Base-by-base conservation (phyloP, 495 filamentous ascomycete species). In the Tuber indicum region DNA sequence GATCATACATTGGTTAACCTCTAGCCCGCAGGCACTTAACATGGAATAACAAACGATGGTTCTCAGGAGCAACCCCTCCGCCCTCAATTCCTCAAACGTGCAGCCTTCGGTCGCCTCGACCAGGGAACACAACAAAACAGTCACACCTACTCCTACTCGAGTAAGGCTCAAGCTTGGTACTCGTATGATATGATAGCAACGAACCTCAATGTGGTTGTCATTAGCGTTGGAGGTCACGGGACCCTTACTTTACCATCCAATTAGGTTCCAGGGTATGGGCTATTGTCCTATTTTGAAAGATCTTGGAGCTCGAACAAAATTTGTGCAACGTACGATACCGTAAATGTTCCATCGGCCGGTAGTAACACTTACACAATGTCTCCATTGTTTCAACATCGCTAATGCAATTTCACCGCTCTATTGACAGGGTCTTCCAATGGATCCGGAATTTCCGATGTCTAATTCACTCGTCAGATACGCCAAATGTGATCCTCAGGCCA, bases 361-460 rank as follows among this genome's bases (percentile, higher is more conserved):
- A 36, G 58, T 17, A 62, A 32, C 52, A 66, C 26, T 36, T 66
- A 66, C 58, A 66, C 26, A 62, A 32, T 62, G n/a, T 62, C 26
- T 32, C 58, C 58, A 66, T 66, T 66, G 58, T 66, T 66, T 66
- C 58, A 66, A 66, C 26, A 66, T 36, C 32, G 14, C 58, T 66
- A 8, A 66, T 66, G 26, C 58, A 66, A 66, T 66, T 16, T 26
- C 32, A 19, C 58, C 12, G 26, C 58, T 66, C 26, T 36, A 32
- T 66, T 36, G 4, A 36, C 26, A 66, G 26, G 32, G 58, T 6
- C 58, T 36, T 36, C 58, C 58, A 32, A 62, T 62, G 23, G 23
- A n/a, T 62, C 49, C n/a, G 23, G 52, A 9, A 32, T 26, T 62
- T 26, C 3, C 52, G n/a, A 62, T 14, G 10, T 62, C 52, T 62